phyloP scores from a whole-genome alignment of 495 filamentous ascomycete genomes.

The Hypoxylon lienhwacheense region DNA sequence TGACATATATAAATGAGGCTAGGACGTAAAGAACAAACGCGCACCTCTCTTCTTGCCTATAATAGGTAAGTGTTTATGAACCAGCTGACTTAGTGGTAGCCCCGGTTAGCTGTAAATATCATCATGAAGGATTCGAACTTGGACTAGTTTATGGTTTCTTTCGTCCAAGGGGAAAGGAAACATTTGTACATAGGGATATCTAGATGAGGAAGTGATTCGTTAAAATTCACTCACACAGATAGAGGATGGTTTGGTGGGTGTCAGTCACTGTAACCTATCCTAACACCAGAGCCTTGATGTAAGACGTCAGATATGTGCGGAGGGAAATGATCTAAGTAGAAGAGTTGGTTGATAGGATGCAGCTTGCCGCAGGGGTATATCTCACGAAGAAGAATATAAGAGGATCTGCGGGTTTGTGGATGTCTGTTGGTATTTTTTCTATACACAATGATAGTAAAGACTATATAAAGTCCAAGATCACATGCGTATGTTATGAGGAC shows the following conservation, averaged over 20 bases:
- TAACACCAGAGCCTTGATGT: background rate
- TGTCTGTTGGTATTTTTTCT: conserved; percentile 4
- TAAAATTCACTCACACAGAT: conserved; percentile 25
- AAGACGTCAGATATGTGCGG: conserved; percentile 2
- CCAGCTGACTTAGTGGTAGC: conserved; percentile 7
- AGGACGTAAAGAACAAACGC: conserved; percentile 16
- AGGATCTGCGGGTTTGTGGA: conserved; percentile 5
- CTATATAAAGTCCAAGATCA: too few relatives aligned
- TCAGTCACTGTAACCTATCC: conserved; percentile 12
- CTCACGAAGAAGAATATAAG: background rate
- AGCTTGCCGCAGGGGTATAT: conserved; percentile 5
- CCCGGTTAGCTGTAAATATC: conserved; percentile 17
- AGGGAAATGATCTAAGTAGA: conserved; percentile 9
- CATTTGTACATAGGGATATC: conserved; percentile 11
- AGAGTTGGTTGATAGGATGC: conserved; percentile 8
- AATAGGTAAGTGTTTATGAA: conserved; percentile 8
- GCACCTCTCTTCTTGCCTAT: conserved; percentile 19
- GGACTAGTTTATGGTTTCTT: background rate
- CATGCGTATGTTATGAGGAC: too few relatives aligned
- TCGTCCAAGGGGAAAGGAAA: background rate
- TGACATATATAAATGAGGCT: conserved; percentile 23
- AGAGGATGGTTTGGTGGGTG: conserved; percentile 12
- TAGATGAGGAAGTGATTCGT: conserved; percentile 11
- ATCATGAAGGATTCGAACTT: conserved; percentile 11
- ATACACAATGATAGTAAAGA: background rate